phyloP scores from a whole-genome alignment of 345 rosid species.

The Eucalyptus sp. region DNA sequence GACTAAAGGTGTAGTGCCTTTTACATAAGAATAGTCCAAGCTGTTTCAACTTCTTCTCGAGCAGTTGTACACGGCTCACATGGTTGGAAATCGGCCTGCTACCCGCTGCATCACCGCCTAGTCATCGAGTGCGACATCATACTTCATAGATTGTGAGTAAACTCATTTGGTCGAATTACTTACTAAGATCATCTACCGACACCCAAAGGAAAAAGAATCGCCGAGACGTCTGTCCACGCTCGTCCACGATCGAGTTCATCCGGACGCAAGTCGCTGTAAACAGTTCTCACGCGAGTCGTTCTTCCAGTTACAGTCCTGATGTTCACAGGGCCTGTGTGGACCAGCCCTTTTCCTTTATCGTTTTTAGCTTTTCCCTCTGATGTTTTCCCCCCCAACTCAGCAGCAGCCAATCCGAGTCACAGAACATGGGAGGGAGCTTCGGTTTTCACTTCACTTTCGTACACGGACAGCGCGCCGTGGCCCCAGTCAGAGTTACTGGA shows the following conservation, averaged over 20 bases:
- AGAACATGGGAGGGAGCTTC: background rate
- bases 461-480: background rate
- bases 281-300: background rate
- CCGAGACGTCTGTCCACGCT: background rate
- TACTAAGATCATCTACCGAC: background rate
- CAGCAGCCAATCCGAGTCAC: background rate
- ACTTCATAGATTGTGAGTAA: background rate
- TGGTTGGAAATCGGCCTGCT: background rate
- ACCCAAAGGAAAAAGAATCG: background rate
- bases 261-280: background rate
- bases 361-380: background rate
- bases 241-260: background rate
- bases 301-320: background rate
- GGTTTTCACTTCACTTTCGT: background rate
- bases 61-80: background rate
- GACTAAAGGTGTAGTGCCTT: too few relatives aligned
- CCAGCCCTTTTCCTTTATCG: background rate
- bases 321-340: background rate
- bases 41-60: background rate
- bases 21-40: too few relatives aligned
- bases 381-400: too few relatives aligned
- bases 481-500: background rate
- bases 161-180: background rate
- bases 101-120: background rate
- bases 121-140: background rate